phyloP scores from a whole-genome alignment of 2,329 filamentous ascomycete genomes.

The Balansia obtecta region DNA sequence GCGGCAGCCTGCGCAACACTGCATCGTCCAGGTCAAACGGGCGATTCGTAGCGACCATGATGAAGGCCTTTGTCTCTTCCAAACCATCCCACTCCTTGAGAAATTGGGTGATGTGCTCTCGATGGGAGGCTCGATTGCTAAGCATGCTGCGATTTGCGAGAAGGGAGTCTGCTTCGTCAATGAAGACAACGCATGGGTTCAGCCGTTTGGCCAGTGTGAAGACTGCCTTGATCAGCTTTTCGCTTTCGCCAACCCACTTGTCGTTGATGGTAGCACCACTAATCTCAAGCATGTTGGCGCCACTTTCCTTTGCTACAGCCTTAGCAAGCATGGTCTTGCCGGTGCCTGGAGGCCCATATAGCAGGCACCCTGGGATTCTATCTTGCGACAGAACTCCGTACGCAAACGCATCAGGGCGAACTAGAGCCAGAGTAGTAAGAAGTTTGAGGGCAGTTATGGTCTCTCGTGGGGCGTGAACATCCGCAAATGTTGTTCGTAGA shows the following conservation, averaged over 20 bases:
- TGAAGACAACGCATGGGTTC: conserved; percentile 85
- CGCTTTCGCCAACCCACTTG: conserved; percentile 90
- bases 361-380: conserved; percentile 75
- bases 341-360: conserved; percentile 80
- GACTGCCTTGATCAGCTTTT: conserved; percentile 89
- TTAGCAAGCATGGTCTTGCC: conserved; percentile 61
- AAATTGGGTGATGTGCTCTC: conserved; percentile 94
- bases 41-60: conserved; percentile 95
- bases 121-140: conserved; percentile 56
- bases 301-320: conserved; percentile 55
- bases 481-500: conserved; percentile 75
- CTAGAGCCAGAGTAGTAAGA: conserved; percentile 74
- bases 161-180: conserved; percentile 91
- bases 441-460: conserved; percentile 82
- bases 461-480: conserved; percentile 71
- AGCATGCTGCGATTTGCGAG: conserved; percentile 63
- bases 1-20: conserved; percentile 62
- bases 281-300: conserved; percentile 70
- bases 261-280: conserved; percentile 87
- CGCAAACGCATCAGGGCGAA: conserved; percentile 85
- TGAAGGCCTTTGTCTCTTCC: conserved; percentile 70
- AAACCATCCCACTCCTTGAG: conserved; percentile 94
- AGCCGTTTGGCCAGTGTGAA: conserved; percentile 88
- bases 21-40: conserved; percentile 91
- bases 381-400: conserved; percentile 90